These are phyloP conservation scores for Periconia sp. DNA, from an alignment of 2,329 filamentous ascomycete species.

Conservation along the genomic window DNA sequence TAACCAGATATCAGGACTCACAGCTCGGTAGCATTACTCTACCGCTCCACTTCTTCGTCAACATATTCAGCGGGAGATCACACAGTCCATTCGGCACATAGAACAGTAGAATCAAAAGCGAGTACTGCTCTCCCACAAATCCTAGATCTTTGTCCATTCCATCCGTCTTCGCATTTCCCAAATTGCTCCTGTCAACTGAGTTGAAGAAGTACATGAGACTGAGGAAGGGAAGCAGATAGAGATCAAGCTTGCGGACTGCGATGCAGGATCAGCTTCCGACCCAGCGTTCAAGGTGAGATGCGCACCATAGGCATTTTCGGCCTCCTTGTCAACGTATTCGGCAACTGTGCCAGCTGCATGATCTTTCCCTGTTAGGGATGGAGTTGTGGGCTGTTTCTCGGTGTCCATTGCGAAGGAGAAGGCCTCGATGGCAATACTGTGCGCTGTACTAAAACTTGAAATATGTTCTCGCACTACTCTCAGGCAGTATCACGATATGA, in stretches of 20 bases:
- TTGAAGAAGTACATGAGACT: conserved; percentile 52
- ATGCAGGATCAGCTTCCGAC: not conserved
- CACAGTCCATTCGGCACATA: conserved; percentile 59
- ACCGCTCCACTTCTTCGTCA: conserved; percentile 56
- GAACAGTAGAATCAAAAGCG: conserved; percentile 56
- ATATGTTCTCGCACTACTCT: too few relatives aligned
- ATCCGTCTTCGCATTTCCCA: conserved; percentile 60
- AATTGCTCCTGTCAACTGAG: conserved; percentile 48
- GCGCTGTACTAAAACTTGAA: too few relatives aligned
- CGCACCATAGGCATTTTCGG: conserved; percentile 43
- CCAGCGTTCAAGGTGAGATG: not conserved
- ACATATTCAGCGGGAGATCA: conserved; percentile 57
- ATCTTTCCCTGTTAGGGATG: too few relatives aligned
- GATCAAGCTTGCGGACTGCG: conserved; percentile 50
- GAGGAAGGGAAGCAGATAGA: conserved; percentile 52
- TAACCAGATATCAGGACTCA: conserved; percentile 16
- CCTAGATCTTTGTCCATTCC: conserved; percentile 52
- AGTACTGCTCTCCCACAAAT: conserved; percentile 52
- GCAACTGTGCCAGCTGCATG: too few relatives aligned
- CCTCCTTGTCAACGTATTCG: conserved; percentile 40
- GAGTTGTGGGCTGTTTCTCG: too few relatives aligned
- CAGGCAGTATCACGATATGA: too few relatives aligned
- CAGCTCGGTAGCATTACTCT: conserved; percentile 48
- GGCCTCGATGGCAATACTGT: too few relatives aligned
- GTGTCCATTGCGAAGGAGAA: too few relatives aligned